These are phyloP conservation scores for Melaleuca alternifolia DNA, from an alignment of 345 rosid genomes.

Conservation along the genomic window DNA sequence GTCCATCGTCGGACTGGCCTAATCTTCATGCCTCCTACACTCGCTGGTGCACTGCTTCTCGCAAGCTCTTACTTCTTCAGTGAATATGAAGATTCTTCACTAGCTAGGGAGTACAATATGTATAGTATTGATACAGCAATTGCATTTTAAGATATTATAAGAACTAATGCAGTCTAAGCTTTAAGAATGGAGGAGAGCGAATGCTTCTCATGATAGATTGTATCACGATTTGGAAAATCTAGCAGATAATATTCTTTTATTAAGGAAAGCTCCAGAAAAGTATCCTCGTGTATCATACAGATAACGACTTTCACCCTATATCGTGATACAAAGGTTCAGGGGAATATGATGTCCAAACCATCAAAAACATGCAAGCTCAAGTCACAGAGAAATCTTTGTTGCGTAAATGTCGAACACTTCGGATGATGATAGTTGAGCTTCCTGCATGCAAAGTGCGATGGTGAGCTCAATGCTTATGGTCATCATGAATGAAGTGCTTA, in stretches of 20 bases:
- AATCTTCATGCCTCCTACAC: constrained; percentile 52
- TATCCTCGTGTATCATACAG: background rate
- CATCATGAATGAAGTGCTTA: background rate
- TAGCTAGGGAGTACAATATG: background rate
- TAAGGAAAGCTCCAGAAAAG: background rate
- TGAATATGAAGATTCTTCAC: background rate
- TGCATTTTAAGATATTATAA: background rate
- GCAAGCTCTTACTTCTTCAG: constrained; percentile 27
- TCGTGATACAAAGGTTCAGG: background rate
- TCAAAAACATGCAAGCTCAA: background rate
- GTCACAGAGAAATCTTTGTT: constrained; percentile 33
- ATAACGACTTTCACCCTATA: background rate
- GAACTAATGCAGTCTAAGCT: background rate
- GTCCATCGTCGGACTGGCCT: constrained; percentile 83
- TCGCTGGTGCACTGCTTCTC: constrained; percentile 69
- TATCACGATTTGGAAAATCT: background rate
- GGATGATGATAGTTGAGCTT: constrained; percentile 59
- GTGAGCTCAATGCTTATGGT: background rate
- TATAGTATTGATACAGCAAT: background rate
- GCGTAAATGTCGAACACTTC: constrained; percentile 42
- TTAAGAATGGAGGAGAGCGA: background rate
- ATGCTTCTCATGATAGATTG: background rate
- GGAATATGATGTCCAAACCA: background rate
- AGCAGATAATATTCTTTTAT: background rate
- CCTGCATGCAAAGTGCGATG: constrained; percentile 39